Percentiles rank a stretch among this genome's conserved stretches.
phyloP scores from a whole-genome alignment of 225 moss, liverwort and hornwort species.

The Rhytidiadelphus loreus region DNA sequence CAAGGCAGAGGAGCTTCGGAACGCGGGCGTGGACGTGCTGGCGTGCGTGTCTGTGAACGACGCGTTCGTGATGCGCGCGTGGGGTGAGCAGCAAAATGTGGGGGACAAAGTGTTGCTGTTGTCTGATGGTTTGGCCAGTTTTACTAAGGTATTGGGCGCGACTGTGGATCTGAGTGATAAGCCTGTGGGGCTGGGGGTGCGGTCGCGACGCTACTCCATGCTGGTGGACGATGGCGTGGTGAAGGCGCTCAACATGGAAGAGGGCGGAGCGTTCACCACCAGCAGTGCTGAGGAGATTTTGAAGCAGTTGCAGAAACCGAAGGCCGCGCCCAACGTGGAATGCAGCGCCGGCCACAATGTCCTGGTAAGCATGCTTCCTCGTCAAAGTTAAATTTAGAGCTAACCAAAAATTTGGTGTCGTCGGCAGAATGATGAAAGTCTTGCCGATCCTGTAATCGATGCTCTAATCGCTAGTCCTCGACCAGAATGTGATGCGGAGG shows the following conservation, averaged over 20 bases:
- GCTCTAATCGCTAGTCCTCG: too few species aligned
- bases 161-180: constrained; percentile 72
- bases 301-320: constrained; percentile 24
- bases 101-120: constrained; percentile 57
- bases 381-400: background rate
- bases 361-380: background rate
- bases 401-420: background rate
- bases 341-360: constrained; percentile 14
- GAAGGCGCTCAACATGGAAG: constrained; percentile 71
- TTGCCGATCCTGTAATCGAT: too few species aligned
- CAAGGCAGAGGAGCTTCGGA: constrained; percentile 64
- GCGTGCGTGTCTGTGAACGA: constrained; percentile 82
- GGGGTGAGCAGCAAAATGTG: constrained; percentile 68
- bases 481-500: too few species aligned
- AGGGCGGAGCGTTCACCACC: constrained; percentile 69
- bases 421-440: too few species aligned
- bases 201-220: constrained; percentile 80
- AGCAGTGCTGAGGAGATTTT: constrained; percentile 81
- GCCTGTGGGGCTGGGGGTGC: constrained; percentile 60
- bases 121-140: constrained; percentile 50
- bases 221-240: constrained; percentile 78
- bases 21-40: constrained; percentile 66
- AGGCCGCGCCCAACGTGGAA: background rate
- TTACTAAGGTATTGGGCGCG: constrained; percentile 68
- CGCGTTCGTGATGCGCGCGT: constrained; percentile 76